A percentile compares a stretch with the other conserved stretches of the same genome.
Evolutionary conservation across 164 flowering plant species (phyloP).

Genomic region (Dillenia suffruticosa): DNA sequence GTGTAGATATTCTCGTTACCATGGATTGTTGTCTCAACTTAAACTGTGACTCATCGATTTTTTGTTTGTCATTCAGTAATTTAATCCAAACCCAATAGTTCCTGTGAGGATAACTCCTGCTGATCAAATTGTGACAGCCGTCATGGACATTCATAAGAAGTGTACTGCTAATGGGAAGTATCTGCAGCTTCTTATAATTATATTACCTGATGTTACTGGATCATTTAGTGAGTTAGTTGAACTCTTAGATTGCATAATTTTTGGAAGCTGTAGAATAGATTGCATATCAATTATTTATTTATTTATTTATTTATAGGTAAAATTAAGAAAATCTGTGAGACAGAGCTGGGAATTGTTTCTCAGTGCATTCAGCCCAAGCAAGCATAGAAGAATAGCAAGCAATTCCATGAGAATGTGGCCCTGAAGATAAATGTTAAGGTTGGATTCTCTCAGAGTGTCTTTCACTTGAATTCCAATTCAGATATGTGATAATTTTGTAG

Average conservation of each 20-base stretch:
- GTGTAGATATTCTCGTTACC: not conserved
- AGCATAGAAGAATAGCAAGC: slow-evolving; percentile 25
- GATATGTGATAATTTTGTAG: no score
- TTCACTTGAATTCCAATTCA: no score
- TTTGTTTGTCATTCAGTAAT: slow-evolving; percentile 20
- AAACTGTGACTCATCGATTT: not conserved
- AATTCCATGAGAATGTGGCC: slow-evolving; percentile 53
- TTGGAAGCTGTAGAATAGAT: no score
- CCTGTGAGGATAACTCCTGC: slow-evolving; percentile 26
- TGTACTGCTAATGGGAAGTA: slow-evolving; percentile 12
- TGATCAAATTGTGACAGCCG: slow-evolving; percentile 38
- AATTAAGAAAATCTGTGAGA: no score
- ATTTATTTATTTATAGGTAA: no score
- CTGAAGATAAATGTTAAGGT: slow-evolving; percentile 58
- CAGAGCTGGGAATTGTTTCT: slow-evolving; percentile 60
- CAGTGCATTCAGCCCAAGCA: slow-evolving; percentile 58
- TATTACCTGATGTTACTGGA: slow-evolving; percentile 69
- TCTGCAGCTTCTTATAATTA: slow-evolving; percentile 64
- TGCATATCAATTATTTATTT: no score
- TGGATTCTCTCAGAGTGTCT: not conserved
- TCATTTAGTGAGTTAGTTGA: slow-evolving; percentile 52
- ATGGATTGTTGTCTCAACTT: no score
- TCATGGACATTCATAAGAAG: slow-evolving; percentile 28
- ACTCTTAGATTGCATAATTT: not conserved
- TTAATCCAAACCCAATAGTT: slow-evolving; percentile 40